Percentiles rank a stretch among this genome's conserved stretches.
These are phyloP conservation scores for Pythium diclinum DNA, from an alignment of 352 stramenopile species.

Conservation along the genomic window DNA sequence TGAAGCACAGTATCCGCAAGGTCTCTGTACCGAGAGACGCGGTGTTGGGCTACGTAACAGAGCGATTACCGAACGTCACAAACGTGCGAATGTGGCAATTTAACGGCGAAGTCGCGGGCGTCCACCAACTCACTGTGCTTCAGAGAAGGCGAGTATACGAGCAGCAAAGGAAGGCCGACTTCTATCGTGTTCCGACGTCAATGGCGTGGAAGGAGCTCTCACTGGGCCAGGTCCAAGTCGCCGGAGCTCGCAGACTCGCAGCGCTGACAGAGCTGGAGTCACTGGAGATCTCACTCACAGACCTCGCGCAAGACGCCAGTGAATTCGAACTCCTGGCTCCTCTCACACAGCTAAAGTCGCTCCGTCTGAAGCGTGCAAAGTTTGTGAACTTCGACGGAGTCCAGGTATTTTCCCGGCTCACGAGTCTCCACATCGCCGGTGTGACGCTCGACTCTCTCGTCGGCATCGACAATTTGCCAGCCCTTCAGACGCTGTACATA, in stretches of 20 bases:
- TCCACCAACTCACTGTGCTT: conserved; percentile 9
- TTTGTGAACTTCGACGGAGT: conserved; percentile 6
- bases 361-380: conserved; percentile 6
- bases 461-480: not conserved
- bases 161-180: not conserved
- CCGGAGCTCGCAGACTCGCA: not conserved
- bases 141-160: not conserved
- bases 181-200: not conserved
- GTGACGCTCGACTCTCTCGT: not conserved
- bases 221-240: not conserved
- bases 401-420: not conserved
- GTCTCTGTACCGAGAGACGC: conserved; percentile 15
- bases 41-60: not conserved
- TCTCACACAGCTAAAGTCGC: conserved; percentile 10
- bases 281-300: conserved; percentile 2
- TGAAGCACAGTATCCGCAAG: not conserved
- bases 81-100: conserved; percentile 14
- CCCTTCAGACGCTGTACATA: conserved; percentile 6
- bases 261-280: not conserved
- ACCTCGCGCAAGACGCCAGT: not conserved
- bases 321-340: conserved; percentile 6
- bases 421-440: conserved; percentile 11
- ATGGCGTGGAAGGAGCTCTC: not conserved
- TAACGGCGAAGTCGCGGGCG: conserved; percentile 8
- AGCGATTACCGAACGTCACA: conserved; percentile 4